Percentiles rank a stretch among this genome's conserved stretches.
phyloP scores from a whole-genome alignment of 192 early-diverging fungal genomes.

The Phlyctochytrium arcticum region DNA sequence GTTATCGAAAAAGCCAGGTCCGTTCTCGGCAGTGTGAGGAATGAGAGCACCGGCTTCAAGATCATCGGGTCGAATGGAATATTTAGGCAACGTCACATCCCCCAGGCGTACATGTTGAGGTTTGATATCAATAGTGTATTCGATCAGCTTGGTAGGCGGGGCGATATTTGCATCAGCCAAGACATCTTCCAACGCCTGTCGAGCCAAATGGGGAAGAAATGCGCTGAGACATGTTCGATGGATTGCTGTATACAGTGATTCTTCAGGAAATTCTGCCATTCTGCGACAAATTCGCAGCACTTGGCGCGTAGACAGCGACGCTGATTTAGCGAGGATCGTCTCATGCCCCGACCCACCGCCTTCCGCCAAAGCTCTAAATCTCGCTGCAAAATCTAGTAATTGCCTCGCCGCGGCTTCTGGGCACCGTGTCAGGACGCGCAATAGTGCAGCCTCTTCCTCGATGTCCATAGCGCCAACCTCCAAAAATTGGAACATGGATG shows the following conservation, averaged over 20 bases:
- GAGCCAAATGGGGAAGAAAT: slow-evolving; percentile 67
- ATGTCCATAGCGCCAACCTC: slow-evolving; percentile 54
- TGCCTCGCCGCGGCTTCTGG: slow-evolving; percentile 8
- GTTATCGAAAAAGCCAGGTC: slow-evolving; percentile 69
- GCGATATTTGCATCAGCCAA: slow-evolving; percentile 54
- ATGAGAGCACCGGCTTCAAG: slow-evolving; percentile 25
- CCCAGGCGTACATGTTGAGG: slow-evolving; percentile 13
- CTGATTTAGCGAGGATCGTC: slow-evolving; percentile 51
- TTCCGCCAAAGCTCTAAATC: slow-evolving; percentile 14
- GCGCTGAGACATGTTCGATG: slow-evolving; percentile 64
- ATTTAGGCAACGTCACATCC: slow-evolving; percentile 14
- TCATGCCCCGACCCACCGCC: slow-evolving; percentile 33
- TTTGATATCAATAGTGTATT: neutral
- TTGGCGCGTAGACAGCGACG: slow-evolving; percentile 64
- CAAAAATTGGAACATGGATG: slow-evolving; percentile 69
- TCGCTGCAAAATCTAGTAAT: slow-evolving; percentile 41
- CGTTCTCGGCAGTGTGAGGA: slow-evolving; percentile 20
- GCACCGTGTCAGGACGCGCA: slow-evolving; percentile 14
- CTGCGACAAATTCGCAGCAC: slow-evolving; percentile 68
- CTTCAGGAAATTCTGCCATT: slow-evolving; percentile 57
- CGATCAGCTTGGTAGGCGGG: neutral
- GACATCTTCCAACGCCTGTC: slow-evolving; percentile 59
- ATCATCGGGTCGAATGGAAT: slow-evolving; percentile 12
- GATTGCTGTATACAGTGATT: slow-evolving; percentile 58
- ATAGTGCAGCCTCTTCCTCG: slow-evolving; percentile 33